Evolutionary conservation across 2,329 filamentous ascomycete species (phyloP).

Genomic region (Fusarium floridanum): DNA sequence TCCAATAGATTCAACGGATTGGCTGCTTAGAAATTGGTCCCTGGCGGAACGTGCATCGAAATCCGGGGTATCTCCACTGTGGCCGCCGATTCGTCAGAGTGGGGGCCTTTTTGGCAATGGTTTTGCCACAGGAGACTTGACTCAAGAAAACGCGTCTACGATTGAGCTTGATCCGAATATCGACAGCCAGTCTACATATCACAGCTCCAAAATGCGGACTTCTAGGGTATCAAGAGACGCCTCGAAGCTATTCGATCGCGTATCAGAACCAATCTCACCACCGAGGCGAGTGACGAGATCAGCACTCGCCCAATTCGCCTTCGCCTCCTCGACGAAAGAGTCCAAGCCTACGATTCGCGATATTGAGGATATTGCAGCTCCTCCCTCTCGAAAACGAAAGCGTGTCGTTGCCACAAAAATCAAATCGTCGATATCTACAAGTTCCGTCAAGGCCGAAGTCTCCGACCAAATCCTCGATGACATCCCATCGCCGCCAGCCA

Average conservation of each 20-base stretch:
- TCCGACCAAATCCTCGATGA: slow-evolving; percentile 45
- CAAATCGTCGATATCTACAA: slow-evolving; percentile 27
- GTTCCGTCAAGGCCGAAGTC: slow-evolving; percentile 57
- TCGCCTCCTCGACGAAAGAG: slow-evolving; percentile 46
- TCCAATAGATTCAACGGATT: not conserved
- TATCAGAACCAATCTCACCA: slow-evolving; percentile 43
- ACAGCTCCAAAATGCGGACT: slow-evolving; percentile 61
- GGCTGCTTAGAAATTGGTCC: slow-evolving; percentile 6
- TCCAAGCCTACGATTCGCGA: slow-evolving; percentile 52
- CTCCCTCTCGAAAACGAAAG: slow-evolving; percentile 49
- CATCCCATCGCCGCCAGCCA: slow-evolving; percentile 43
- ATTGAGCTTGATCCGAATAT: not conserved
- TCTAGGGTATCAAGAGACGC: slow-evolving; percentile 71
- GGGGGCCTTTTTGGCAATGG: slow-evolving; percentile 20
- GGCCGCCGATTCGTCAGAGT: slow-evolving; percentile 19
- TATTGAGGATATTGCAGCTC: slow-evolving; percentile 68
- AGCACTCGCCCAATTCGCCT: slow-evolving; percentile 62
- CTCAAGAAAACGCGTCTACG: slow-evolving; percentile 21
- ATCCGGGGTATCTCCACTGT: slow-evolving; percentile 31
- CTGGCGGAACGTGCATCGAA: slow-evolving; percentile 12
- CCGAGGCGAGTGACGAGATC: slow-evolving; percentile 64
- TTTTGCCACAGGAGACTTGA: slow-evolving; percentile 28
- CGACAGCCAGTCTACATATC: slow-evolving; percentile 2
- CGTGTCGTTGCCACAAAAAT: slow-evolving; percentile 40
- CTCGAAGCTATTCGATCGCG: slow-evolving; percentile 63